Conservation (phyloP, 2,329 filamentous ascomycete species). For the Botrytis elliptica region DNA sequence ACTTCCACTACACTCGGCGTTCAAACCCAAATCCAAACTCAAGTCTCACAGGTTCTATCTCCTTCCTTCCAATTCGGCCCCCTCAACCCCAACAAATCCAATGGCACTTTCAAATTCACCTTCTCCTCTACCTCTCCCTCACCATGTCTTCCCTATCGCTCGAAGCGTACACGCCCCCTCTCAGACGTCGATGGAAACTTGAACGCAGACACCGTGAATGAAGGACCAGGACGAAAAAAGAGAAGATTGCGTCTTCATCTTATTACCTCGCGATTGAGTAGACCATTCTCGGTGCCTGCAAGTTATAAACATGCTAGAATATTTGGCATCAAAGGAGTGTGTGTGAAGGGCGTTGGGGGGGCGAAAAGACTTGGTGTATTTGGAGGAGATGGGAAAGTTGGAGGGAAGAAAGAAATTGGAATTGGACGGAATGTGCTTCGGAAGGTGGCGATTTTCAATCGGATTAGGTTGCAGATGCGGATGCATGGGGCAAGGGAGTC, state of each 20-base stretch:
- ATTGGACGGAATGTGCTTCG: conserved; percentile 46
- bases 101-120: conserved; percentile 35
- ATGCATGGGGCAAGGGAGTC: conserved; percentile 40
- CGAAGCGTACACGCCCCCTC: conserved; percentile 39
- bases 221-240: conserved; percentile 54
- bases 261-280: conserved; percentile 68
- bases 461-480: conserved; percentile 50
- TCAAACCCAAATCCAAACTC: conserved; percentile 28
- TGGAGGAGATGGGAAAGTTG: neutral
- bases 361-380: conserved; percentile 26
- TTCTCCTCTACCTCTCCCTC: conserved; percentile 41
- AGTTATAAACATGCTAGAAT: conserved; percentile 48
- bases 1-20: conserved; percentile 19
- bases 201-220: conserved; percentile 26
- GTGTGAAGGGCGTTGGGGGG: conserved; percentile 43
- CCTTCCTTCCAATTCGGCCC: conserved; percentile 21
- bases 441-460: conserved; percentile 65
- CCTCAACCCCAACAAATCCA: neutral
- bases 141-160: conserved; percentile 22
- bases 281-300: conserved; percentile 66
- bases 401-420: conserved; percentile 47
- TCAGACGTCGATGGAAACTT: conserved; percentile 39
- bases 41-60: neutral
- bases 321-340: conserved; percentile 56
- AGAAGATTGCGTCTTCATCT: conserved; percentile 61